A percentile compares a stretch with the other conserved stretches of the same genome.
Evolutionary conservation across 371 early-diverging fungal genomes (phyloP).

Genomic region (Mortierella sp.): DNA sequence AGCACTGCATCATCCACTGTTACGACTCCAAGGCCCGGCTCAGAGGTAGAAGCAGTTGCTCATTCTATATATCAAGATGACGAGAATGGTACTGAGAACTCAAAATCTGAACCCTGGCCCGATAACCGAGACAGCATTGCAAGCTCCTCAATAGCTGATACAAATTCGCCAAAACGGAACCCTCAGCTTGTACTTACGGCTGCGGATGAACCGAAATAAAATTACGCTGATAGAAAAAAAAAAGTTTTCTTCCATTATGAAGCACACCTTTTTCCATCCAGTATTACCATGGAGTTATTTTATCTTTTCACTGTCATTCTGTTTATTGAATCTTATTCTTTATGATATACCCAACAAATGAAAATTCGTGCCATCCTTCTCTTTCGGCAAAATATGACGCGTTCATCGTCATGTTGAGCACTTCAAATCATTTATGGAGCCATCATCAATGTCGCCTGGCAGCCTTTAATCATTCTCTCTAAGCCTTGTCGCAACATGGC

Average conservation of each 20-base stretch:
- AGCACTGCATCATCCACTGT: neutral
- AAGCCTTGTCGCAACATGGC: conserved; percentile 62
- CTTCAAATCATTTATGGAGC: neutral
- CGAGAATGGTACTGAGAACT: conserved; percentile 5
- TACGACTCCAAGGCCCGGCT: neutral
- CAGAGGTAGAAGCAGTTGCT: neutral
- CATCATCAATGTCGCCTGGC: neutral
- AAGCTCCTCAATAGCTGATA: conserved; percentile 4
- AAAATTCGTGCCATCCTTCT: no score
- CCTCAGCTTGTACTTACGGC: conserved; percentile 19
- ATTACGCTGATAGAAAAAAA: neutral
- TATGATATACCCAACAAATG: neutral
- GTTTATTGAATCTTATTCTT: neutral
- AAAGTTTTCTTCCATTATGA: no score
- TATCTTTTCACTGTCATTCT: no score
- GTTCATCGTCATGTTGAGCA: no score
- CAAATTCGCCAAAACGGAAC: conserved; percentile 22
- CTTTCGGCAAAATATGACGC: neutral
- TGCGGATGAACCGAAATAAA: neutral
- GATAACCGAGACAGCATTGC: conserved; percentile 3
- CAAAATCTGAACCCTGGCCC: conserved; percentile 37
- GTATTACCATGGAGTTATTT: no score
- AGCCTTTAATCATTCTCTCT: conserved; percentile 58
- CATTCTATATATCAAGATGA: neutral
- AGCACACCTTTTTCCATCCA: no score